Conservation (phyloP, 331 rosid genomes). For the Dryas integrifolia region DNA sequence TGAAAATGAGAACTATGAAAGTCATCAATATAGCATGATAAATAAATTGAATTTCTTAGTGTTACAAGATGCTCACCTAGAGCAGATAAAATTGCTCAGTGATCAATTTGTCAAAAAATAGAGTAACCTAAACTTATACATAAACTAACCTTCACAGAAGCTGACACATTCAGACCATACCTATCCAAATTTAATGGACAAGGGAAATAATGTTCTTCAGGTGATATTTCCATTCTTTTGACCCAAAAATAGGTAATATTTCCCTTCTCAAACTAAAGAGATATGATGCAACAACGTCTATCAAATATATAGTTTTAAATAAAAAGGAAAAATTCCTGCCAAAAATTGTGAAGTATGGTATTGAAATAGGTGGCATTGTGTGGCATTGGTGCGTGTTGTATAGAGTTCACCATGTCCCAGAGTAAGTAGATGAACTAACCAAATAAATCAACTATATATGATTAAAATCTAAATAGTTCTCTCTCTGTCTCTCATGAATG, state of each 20-base stretch:
- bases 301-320: background rate
- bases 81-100: background rate
- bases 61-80: background rate
- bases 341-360: background rate
- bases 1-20: background rate
- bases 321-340: background rate
- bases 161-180: background rate
- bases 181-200: background rate
- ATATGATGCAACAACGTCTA: background rate
- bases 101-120: background rate
- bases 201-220: background rate
- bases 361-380: background rate
- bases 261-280: background rate
- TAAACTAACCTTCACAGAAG: background rate
- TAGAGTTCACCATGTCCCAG: background rate
- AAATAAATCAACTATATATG: no score
- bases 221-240: no score
- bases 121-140: constrained; percentile 9
- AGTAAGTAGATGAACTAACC: no score
- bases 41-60: background rate
- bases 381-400: background rate
- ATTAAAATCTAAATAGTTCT: background rate
- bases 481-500: no score
- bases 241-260: no score
- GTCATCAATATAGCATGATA: background rate